A percentile compares a stretch with the other conserved stretches of the same genome.
phyloP scores from a whole-genome alignment of 176 grass and related monocot genomes.

The barley (Hordeum vulgare) region MorexV3_pseudomolecules_assembly NC_058521.1:576114452-576114951 shows the following conservation, averaged over 20 bases:
- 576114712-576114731: not conserved
- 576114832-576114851: not conserved
- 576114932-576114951: too few species aligned
- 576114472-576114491: too few species aligned
- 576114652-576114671: not conserved
- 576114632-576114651: not conserved
- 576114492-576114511: too few species aligned
- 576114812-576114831: not conserved
- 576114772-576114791: not conserved
- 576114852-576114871: not conserved
- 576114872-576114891: not conserved
- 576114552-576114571: not conserved
- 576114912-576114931: too few species aligned
- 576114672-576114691: not conserved
- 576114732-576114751: not conserved
- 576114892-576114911: not conserved
- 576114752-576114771: not conserved
- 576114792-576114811: not conserved
- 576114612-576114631: not conserved
- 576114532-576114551: not conserved
- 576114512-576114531: not conserved
- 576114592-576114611: not conserved
- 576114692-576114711: not conserved
- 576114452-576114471: too few species aligned
- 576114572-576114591: not conserved